phyloP scores from a whole-genome alignment of 352 stramenopile species.

The Chrysophaeum taylorii region DNA sequence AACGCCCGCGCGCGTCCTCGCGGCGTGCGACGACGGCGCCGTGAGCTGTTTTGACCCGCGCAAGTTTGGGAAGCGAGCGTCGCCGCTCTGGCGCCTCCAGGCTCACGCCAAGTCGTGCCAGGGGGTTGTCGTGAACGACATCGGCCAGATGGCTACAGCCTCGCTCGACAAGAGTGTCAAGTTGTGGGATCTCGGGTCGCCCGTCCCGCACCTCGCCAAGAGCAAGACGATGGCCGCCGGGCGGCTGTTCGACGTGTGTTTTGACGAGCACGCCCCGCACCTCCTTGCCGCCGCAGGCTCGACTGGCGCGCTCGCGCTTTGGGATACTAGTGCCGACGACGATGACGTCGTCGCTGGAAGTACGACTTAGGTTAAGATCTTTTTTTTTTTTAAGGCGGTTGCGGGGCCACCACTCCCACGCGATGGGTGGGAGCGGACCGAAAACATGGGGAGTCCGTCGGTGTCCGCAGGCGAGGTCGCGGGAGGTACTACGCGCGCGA shows the following conservation, averaged over 20 bases:
- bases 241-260: conserved; percentile 72
- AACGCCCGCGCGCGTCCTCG: conserved; percentile 82
- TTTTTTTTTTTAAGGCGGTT: no score
- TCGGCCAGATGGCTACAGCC: conserved; percentile 85
- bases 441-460: no score
- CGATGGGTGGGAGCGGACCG: no score
- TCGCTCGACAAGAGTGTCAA: conserved; percentile 95
- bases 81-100: conserved; percentile 77
- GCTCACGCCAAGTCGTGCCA: conserved; percentile 73
- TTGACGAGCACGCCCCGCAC: conserved; percentile 72
- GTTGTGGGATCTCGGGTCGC: conserved; percentile 78
- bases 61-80: conserved; percentile 58
- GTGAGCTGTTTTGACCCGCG: conserved; percentile 87
- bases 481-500: no score
- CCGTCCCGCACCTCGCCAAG: conserved; percentile 58
- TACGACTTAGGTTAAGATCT: no score
- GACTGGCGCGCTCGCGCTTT: conserved; percentile 69
- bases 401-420: no score
- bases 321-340: conserved; percentile 73
- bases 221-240: conserved; percentile 82
- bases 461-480: no score
- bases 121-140: conserved; percentile 64
- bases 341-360: conserved; percentile 9
- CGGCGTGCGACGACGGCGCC: conserved; percentile 81
- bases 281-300: conserved; percentile 73